Evolutionary conservation across 768 basidiomycete genomes (phyloP), one percentile per base, ranked within the genome.

Genomic region (Pilatotrama ljubarskyi): DNA sequence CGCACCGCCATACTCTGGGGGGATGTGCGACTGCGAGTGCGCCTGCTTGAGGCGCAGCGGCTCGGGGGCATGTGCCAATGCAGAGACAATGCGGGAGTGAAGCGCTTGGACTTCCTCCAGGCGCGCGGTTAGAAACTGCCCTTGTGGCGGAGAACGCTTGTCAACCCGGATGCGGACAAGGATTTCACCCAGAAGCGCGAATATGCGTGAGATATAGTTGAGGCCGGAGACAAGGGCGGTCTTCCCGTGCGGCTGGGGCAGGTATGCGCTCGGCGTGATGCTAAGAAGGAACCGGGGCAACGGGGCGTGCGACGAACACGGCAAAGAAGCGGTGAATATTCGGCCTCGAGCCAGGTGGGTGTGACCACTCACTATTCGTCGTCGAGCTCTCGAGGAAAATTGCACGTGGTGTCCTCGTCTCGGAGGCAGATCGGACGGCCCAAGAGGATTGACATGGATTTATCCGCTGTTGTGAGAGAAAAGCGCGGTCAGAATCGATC

Each of bases 371-470:
- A 93, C 91, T 91, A 93, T 77, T 93, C 91, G 70, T 93, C 91
- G 73, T 93, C 91, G 58, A 93, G 77, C 74, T 93, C 91, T 73
- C 87, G 90, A 25, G 91, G 91, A 75, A 93, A 92, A 71, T 91
- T 70, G 61, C 70, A 70, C 62, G 91, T 92, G 73, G 92, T 94
- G 72, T 96, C 93, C 71, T 95, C 94, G 68, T 94, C 91, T 53
- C 91, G 83, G 68, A 95, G 78, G 72, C 86, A 91, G 63, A 94
- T 91, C 38, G 92, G 91, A 59, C 93, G 81, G 17, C 90, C 91
- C 44, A 93, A 79, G 41, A 94, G 77, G 66, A 93, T 88, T 48
- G 90, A 88, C 87, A 89, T 90, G 17, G 91, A 93, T 74, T 93
- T 93, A 72, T 95, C 94, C 63, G 91, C 91, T 91, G 69, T 25